Evolutionary conservation across 106 monocot genomes (phyloP).

Genomic region (Acanthochlamys bracteata): DNA sequence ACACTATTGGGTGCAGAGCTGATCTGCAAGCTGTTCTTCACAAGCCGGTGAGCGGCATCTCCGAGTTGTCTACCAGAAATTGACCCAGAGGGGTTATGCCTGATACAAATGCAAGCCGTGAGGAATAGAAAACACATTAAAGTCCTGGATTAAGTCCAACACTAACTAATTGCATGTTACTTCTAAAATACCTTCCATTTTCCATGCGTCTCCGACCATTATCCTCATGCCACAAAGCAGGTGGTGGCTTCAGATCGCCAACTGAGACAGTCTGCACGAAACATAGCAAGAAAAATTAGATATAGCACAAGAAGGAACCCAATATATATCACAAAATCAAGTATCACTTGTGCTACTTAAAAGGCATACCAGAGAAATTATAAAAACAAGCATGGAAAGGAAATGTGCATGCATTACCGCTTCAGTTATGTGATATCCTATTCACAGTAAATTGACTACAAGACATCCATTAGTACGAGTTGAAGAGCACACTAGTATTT

Average conservation of each 20-base stretch:
- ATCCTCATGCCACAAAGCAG: conserved; percentile 95
- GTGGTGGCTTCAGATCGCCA: conserved; percentile 81
- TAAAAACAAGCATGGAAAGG: too few species aligned
- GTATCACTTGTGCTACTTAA: too few species aligned
- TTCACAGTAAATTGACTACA: too few species aligned
- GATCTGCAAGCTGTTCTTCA: conserved; percentile 62
- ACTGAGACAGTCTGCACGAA: conserved; percentile 49
- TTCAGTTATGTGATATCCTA: too few species aligned
- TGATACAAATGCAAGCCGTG: conserved; percentile 22
- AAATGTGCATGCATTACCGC: too few species aligned
- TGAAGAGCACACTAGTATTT: too few species aligned
- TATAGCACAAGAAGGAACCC: not conserved
- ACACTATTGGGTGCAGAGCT: not conserved
- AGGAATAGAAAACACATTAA: not conserved
- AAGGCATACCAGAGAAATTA: too few species aligned
- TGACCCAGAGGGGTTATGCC: conserved; percentile 60
- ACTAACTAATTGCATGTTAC: too few species aligned
- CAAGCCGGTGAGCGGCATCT: conserved; percentile 85
- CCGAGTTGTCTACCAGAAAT: conserved; percentile 73
- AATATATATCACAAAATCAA: too few species aligned
- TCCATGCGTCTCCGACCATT: conserved; percentile 57
- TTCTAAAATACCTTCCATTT: conserved; percentile 38
- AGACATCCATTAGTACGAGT: too few species aligned
- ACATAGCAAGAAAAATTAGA: not conserved
- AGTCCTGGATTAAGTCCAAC: not conserved